Evolutionary conservation across 2,329 filamentous ascomycete species (phyloP), one percentile per base, ranked within the genome.

Genomic region (Fusarium phyllophilum): DNA sequence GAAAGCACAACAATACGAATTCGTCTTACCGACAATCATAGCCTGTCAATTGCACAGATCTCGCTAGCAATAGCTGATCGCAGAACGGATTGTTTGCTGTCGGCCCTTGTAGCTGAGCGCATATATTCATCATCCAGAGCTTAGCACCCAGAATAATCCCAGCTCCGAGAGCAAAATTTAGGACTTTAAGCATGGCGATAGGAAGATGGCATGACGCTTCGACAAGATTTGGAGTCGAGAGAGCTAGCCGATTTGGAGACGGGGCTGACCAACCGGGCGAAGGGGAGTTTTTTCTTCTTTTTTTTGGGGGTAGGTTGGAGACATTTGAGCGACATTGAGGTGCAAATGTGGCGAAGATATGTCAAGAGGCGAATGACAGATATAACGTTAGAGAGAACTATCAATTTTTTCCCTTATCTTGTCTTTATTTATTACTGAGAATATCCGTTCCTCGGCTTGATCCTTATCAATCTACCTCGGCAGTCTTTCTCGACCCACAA

Each of bases 51-150:
- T 4, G 10, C 9, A 12, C 14, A 15, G 13, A 52, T 8, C 7
- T 36, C 18, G 33, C 34, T 22, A 17, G 18, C 9, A 17, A 17
- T 6, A 38, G 3, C 33, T 17, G 9, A 17, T 29, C 5, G 2
- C 10, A 26, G 5, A 22, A 4, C 17, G 29, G 10, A 17, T 1
- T 6, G 20, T 51, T 18, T 48, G 2, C 26, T 22, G 18, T 29
- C 14, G 8, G 15, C 8, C 17, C 8, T 10, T 0, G 8, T 18
- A 15, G 8, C 22, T 3, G 4, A 24, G 22, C 0, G 8, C 29
- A 14, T 2, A 33, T 0, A 20, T 34, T 14, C 17, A 10, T 6
- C 22, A 8, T 0, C 7, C 3, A 51, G 7, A 33, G 1, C 12
- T 24, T 13, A 18, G 29, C 6, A 8, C 15, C 6, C 8, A n/a